A percentile compares a stretch with the other conserved stretches of the same genome.
Conservation (phyloP, 768 basidiomycete species). For the Lentinula aciculospora region DNA sequence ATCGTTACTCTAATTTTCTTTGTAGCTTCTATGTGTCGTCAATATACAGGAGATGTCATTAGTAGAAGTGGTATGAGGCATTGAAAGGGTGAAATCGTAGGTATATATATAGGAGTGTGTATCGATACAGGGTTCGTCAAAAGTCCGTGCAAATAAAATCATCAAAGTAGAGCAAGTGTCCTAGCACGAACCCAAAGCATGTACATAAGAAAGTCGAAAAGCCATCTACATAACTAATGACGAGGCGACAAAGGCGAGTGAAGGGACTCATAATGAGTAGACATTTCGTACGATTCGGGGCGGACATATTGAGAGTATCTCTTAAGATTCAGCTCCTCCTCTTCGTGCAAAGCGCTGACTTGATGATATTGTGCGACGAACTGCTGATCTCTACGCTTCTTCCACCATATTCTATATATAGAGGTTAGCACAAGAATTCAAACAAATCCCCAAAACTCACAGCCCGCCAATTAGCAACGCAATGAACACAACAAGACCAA, state of each 20-base stretch:
- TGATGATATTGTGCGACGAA: slow-evolving; percentile 12
- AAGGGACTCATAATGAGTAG: neutral
- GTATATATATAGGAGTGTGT: neutral
- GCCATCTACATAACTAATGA: neutral
- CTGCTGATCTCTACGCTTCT: slow-evolving; percentile 15
- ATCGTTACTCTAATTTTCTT: no score
- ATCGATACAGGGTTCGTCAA: neutral
- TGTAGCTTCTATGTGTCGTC: neutral
- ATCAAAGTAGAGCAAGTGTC: neutral
- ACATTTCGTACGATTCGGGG: slow-evolving; percentile 6
- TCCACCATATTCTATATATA: slow-evolving; percentile 18
- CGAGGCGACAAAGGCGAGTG: neutral
- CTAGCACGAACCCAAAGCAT: neutral
- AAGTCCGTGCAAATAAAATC: neutral
- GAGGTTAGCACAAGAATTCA: slow-evolving; percentile 2
- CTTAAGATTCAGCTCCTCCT: slow-evolving; percentile 6
- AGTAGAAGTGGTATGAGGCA: neutral
- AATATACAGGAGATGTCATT: neutral
- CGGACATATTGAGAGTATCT: slow-evolving; percentile 1
- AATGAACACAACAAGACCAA: slow-evolving; percentile 37
- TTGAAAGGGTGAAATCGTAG: neutral
- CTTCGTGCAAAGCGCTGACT: slow-evolving; percentile 14
- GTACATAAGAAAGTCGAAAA: neutral
- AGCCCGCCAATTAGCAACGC: slow-evolving; percentile 29
- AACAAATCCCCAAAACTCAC: slow-evolving; percentile 22